A percentile compares a stretch with the other conserved stretches of the same genome.
Evolutionary conservation across 352 stramenopile species (phyloP).

Genomic region (Phytopythium cucurbitacearum): DNA sequence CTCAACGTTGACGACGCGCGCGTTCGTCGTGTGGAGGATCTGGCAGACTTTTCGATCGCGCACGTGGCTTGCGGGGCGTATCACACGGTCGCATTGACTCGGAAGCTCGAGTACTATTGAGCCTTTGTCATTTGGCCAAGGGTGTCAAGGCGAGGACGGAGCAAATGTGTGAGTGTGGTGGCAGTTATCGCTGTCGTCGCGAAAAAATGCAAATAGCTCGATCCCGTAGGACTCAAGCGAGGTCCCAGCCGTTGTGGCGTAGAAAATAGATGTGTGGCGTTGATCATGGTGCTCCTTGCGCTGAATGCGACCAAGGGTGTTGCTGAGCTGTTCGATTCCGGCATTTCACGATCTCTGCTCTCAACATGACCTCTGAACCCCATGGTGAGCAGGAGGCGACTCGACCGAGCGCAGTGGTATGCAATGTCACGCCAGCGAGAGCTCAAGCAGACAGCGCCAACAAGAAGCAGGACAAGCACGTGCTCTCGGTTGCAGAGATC

Average conservation of each 20-base stretch:
- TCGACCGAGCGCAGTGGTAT: too few relatives aligned
- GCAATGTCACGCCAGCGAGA: too few relatives aligned
- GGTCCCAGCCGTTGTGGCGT: background rate
- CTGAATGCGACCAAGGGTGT: background rate
- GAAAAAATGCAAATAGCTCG: too few relatives aligned
- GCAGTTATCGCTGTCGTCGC: too few relatives aligned
- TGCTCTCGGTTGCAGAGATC: slow-evolving; percentile 14
- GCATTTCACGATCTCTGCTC: too few relatives aligned
- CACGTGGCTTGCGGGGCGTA: slow-evolving; percentile 65
- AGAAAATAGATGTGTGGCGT: slow-evolving; percentile 5
- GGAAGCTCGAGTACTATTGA: slow-evolving; percentile 45
- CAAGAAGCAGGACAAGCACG: background rate
- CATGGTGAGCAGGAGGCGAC: too few relatives aligned
- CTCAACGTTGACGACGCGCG: slow-evolving; percentile 51
- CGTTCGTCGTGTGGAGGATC: slow-evolving; percentile 29
- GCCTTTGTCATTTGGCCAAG: background rate
- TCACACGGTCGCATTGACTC: slow-evolving; percentile 55
- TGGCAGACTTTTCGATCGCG: slow-evolving; percentile 44
- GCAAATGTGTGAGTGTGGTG: background rate
- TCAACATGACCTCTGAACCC: too few relatives aligned
- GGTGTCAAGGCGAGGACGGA: background rate
- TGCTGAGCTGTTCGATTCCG: too few relatives aligned
- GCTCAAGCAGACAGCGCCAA: too few relatives aligned
- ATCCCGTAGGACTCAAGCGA: too few relatives aligned
- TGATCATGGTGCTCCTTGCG: background rate